Evolutionary conservation across 768 basidiomycete genomes (phyloP).

Genomic region (Trametes cubensis): DNA sequence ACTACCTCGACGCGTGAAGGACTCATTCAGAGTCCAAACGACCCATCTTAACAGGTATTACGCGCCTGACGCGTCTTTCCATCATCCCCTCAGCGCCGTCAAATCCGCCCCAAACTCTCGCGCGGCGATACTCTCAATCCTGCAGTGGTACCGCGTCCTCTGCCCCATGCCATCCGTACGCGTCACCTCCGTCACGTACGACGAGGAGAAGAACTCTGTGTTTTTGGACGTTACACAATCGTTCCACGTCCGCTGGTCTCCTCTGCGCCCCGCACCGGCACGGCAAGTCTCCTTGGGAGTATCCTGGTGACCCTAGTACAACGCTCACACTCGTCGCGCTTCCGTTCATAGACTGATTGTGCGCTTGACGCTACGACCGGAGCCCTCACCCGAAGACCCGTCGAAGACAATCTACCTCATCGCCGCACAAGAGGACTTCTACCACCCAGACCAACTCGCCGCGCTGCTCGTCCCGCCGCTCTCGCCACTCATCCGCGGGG

Average conservation of each 20-base stretch:
- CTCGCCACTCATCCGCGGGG: conserved; percentile 39
- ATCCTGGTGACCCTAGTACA: not conserved
- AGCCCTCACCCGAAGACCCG: conserved; percentile 15
- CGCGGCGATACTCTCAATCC: conserved; percentile 56
- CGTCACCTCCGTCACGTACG: conserved; percentile 51
- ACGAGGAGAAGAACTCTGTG: conserved; percentile 43
- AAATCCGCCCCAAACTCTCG: conserved; percentile 51
- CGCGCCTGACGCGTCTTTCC: conserved; percentile 56
- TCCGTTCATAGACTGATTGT: conserved; percentile 46
- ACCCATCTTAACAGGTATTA: conserved; percentile 44
- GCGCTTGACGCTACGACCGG: conserved; percentile 49
- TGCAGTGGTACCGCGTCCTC: conserved; percentile 68
- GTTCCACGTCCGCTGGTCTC: conserved; percentile 55
- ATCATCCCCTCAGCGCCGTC: conserved; percentile 60
- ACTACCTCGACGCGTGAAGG: too few species aligned
- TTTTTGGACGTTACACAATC: conserved; percentile 56
- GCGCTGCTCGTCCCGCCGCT: conserved; percentile 47
- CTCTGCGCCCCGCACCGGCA: conserved; percentile 47
- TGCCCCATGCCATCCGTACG: conserved; percentile 53
- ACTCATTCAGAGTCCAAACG: too few species aligned
- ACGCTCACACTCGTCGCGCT: not conserved
- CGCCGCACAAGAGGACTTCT: conserved; percentile 59
- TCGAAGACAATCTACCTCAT: conserved; percentile 51
- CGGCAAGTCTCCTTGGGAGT: conserved; percentile 39
- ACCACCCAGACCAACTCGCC: conserved; percentile 57